These are phyloP conservation scores for Asterochloris erici DNA, from an alignment of 139 green algal genomes.

Conservation along the genomic window DNA sequence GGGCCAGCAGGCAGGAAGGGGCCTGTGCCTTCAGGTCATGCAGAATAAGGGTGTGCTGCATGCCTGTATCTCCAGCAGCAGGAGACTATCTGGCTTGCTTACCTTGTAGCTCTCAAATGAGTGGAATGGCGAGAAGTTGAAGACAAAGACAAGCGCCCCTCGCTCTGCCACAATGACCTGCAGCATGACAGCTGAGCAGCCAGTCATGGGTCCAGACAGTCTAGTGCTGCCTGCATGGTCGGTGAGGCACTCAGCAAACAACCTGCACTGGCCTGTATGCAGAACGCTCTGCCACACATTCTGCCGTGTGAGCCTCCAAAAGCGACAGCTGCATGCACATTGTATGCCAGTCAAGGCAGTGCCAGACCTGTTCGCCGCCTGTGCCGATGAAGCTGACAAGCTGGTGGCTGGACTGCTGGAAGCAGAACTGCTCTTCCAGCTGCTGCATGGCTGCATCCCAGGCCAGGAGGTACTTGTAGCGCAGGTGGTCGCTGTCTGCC, in stretches of 20 bases:
- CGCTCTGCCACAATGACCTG: conserved; percentile 93
- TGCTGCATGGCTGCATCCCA: conserved; percentile 79
- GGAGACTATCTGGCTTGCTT: background rate
- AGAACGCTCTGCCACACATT: background rate
- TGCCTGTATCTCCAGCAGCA: background rate
- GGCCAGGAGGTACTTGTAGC: conserved; percentile 71
- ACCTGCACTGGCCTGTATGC: background rate
- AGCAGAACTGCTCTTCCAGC: conserved; percentile 60
- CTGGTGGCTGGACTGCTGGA: conserved; percentile 44
- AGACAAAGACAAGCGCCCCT: conserved; percentile 91
- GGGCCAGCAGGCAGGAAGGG: background rate
- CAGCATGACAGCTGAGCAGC: background rate
- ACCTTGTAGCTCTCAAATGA: conserved; percentile 75
- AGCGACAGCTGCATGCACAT: background rate
- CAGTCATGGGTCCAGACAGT: background rate
- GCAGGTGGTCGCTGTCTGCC: conserved; percentile 69
- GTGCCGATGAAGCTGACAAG: conserved; percentile 37
- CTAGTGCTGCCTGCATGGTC: background rate
- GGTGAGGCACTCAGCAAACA: background rate
- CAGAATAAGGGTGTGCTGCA: background rate
- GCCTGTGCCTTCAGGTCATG: background rate
- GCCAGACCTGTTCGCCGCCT: conserved; percentile 55
- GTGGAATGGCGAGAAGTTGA: conserved; percentile 87
- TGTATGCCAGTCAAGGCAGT: background rate
- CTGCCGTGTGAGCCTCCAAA: background rate